These are phyloP conservation scores for Ulvella scutata DNA, from an alignment of 139 green algal species.

Conservation along the genomic window DNA sequence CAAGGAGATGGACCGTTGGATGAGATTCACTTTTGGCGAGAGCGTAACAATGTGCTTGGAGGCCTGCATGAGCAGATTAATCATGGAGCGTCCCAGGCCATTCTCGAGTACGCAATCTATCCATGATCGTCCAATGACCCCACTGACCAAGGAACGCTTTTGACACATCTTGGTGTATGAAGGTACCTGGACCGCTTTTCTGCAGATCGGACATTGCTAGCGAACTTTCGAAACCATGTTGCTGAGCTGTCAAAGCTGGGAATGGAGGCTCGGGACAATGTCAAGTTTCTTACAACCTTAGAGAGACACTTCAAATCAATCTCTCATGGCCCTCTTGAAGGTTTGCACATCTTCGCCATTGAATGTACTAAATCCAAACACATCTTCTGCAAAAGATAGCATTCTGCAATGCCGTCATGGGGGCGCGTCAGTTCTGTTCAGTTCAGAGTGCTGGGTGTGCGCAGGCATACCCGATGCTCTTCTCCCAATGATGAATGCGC, in stretches of 20 bases:
- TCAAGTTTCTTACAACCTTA: conserved; percentile 83
- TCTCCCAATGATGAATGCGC: conserved; percentile 70
- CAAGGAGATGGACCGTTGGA: conserved; percentile 49
- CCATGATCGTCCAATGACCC: too few relatives aligned
- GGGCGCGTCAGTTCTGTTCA: too few relatives aligned
- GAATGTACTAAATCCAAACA: too few relatives aligned
- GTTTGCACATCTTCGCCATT: background rate
- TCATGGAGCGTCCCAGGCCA: conserved; percentile 7
- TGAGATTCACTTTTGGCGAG: conserved; percentile 80
- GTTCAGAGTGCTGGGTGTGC: too few relatives aligned
- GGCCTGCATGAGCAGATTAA: conserved; percentile 74
- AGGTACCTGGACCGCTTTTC: background rate
- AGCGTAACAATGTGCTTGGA: conserved; percentile 47
- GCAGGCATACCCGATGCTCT: conserved; percentile 55
- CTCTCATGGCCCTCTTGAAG: conserved; percentile 25
- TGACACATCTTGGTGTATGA: background rate
- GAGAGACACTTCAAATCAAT: conserved; percentile 81
- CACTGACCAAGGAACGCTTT: too few relatives aligned
- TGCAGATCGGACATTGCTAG: background rate
- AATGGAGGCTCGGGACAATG: conserved; percentile 72
- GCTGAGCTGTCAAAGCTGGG: conserved; percentile 54
- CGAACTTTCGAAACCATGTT: conserved; percentile 19
- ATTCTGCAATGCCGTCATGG: too few relatives aligned
- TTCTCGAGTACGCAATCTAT: background rate
- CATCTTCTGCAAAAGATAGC: too few relatives aligned